Evolutionary conservation across 306 rosid genomes (phyloP), one percentile per base, ranked within the genome.

Genomic region (Rosa multiflora): DNA sequence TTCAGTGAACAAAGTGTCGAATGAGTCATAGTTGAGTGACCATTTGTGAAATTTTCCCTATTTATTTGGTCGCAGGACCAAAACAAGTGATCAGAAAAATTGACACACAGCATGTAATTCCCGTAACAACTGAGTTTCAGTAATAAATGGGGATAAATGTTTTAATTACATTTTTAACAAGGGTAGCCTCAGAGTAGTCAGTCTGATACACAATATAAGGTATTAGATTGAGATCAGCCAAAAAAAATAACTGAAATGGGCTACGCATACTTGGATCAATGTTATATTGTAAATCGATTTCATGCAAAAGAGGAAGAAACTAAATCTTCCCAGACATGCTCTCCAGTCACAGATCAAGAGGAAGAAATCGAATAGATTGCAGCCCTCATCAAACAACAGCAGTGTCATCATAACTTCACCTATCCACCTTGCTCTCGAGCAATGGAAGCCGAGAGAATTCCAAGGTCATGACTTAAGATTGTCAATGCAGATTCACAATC

Each of bases 391-490:
- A 39, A 47, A 73, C 20, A 11, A 21, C 43, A 58, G 42, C 17
- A 37, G 47, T 72, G 78, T 84, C 77, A 76, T 87, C 81, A 55
- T 63, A 85, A 81, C 79, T 72, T 89, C 83, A 83, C 79, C 83
- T 89, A 86, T 75, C 80, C 86, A 13, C 87, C 94, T 63, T 83
- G 90, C 78, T 94, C 97, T 0, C 97, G 97, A 74, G 94, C 93
- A 83, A 92, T 94, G 88, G 99, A 94, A 81, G 97, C 93, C 3
- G 98, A 89, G 67, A 94, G 97, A 85, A 94, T 89, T 47, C 98
- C 97, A 13, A 94, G 98, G 80, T 94, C 97, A 1, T 87, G 91
- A 81, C 92, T 94, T 75, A 94, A 82, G 88, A 88, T 89, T 18
- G 98, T 88, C 83, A 94, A 80, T 20, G 96, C 90, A 18, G 95